phyloP scores from a whole-genome alignment of 2,329 filamentous ascomycete species.

The Ophiostoma montium region DNA sequence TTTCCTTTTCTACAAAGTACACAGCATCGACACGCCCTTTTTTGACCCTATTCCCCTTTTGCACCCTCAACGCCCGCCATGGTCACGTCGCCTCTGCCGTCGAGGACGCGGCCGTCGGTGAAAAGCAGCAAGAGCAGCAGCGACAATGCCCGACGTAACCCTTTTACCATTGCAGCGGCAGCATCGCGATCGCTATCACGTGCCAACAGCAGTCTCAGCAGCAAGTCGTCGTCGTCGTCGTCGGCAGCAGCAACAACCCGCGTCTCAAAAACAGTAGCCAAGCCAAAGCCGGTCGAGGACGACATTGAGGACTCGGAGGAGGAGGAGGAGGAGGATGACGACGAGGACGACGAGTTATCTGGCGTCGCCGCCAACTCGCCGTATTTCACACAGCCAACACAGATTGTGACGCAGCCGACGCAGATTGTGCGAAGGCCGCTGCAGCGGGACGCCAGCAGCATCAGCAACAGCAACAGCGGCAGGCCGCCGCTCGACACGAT shows the following conservation, averaged over 20 bases:
- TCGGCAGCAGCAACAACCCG: background rate
- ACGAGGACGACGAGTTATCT: constrained; percentile 34
- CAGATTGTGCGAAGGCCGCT: constrained; percentile 29
- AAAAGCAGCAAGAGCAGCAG: background rate
- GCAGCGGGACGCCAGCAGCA: constrained; percentile 8
- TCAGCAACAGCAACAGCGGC: background rate
- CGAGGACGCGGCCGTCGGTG: constrained; percentile 5
- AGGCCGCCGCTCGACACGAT: constrained; percentile 10
- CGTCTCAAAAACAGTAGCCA: constrained; percentile 17
- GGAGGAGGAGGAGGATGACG: constrained; percentile 24
- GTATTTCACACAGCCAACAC: constrained; percentile 32
- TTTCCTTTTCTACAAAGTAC: too few relatives aligned
- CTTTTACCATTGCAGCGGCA: constrained; percentile 10
- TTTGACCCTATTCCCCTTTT: too few relatives aligned
- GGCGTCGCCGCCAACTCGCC: constrained; percentile 25
- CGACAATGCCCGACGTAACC: constrained; percentile 4
- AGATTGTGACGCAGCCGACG: constrained; percentile 33
- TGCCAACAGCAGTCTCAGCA: constrained; percentile 2
- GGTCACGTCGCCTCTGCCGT: constrained; percentile 12
- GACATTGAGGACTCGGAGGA: constrained; percentile 21
- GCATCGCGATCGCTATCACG: constrained; percentile 5
- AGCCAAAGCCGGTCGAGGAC: constrained; percentile 17
- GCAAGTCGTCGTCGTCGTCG: background rate
- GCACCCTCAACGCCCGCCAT: background rate
- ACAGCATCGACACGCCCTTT: background rate